Percentiles rank a stretch among this genome's conserved stretches.
Evolutionary conservation across 805 yeast species (phyloP).

Genomic region (Ogataea zsoltii): DNA sequence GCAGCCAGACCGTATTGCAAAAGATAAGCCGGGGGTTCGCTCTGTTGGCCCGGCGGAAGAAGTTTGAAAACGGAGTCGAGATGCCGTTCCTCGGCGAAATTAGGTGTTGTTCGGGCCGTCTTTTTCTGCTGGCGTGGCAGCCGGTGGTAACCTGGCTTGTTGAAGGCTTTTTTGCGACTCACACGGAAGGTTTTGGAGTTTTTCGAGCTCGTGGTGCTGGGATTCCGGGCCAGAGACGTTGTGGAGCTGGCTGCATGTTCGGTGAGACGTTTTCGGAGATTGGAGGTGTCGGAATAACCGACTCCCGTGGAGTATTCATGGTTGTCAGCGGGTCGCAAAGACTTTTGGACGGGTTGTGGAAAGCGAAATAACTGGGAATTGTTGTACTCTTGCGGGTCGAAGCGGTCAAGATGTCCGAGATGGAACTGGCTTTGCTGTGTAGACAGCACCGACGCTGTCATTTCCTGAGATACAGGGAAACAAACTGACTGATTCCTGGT

Average conservation of each 20-base stretch:
- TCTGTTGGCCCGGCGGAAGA: conserved; percentile 15
- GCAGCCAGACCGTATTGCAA: conserved; percentile 22
- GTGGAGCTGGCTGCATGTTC: background rate
- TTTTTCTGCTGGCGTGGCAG: conserved; percentile 8
- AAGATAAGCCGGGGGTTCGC: conserved; percentile 18
- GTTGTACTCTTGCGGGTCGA: too few relatives aligned
- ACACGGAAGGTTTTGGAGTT: conserved; percentile 7
- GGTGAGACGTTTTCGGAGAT: background rate
- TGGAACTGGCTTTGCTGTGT: background rate
- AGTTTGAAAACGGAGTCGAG: conserved; percentile 20
- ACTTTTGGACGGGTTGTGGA: too few relatives aligned
- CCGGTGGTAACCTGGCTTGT: conserved; percentile 14
- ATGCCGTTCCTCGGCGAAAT: conserved; percentile 11
- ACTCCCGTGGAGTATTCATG: conserved; percentile 1
- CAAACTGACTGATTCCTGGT: too few relatives aligned
- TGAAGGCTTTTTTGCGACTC: conserved; percentile 14
- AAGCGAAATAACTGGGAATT: too few relatives aligned
- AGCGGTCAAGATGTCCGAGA: too few relatives aligned
- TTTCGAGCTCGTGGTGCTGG: conserved; percentile 4
- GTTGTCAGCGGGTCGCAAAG: background rate
- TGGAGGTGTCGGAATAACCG: background rate
- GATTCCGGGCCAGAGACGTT: conserved; percentile 3
- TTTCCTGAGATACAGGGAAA: background rate
- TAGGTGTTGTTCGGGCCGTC: conserved; percentile 1
- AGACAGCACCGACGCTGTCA: conserved; percentile 9